Evolutionary conservation across 495 filamentous ascomycete genomes (phyloP), one percentile per base, ranked within the genome.

Genomic region (Aspergillus asperescens): DNA sequence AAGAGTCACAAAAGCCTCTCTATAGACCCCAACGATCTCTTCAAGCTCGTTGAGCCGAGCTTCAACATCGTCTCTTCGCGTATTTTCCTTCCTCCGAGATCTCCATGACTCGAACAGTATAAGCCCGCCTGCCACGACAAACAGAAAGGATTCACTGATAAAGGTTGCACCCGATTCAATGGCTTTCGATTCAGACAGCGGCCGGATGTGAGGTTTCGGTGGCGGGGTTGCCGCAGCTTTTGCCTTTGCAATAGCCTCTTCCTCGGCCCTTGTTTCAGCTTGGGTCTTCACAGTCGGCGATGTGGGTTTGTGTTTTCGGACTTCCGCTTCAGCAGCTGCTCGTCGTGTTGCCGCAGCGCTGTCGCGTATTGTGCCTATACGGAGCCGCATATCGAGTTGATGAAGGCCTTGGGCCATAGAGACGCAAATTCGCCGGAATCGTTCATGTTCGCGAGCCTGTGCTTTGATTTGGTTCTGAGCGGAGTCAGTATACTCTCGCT

Each of bases 91-190:
- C 53, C 82, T 71, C 41, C 85, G 79, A 4, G 84, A 80, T 47
- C 87, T 75, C 64, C 80, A 83, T 19, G 84, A 87, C 69, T 99
- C 93, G 52, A 87, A 91, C 1, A 94, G 64, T 34, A 99, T 85
- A 58, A 97, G 65, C 0, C 75, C 78, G 10, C 83, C 82, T 2
- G 87, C 94, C 12, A 97, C 89, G 4, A 81, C 47, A 49, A 97
- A 86, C 25, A 99, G 81, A 63, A 99, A 99, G 1, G 80, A 72
- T 60, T 99, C 93, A 35, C 89, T 89, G 44, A 94, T 85, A 46
- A 99, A 95, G 51, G 94, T 95, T 8, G 93, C 94, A 22, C 95
- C 95, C 6, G 90, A 80, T 63, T 99, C 93, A 23, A 99, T 95
- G 5, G 93, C 93, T 63, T 97, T 96, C 12, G 81, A 80, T 60